Conservation (phyloP, 495 filamentous ascomycete species). For the Viridothelium virens region DNA sequence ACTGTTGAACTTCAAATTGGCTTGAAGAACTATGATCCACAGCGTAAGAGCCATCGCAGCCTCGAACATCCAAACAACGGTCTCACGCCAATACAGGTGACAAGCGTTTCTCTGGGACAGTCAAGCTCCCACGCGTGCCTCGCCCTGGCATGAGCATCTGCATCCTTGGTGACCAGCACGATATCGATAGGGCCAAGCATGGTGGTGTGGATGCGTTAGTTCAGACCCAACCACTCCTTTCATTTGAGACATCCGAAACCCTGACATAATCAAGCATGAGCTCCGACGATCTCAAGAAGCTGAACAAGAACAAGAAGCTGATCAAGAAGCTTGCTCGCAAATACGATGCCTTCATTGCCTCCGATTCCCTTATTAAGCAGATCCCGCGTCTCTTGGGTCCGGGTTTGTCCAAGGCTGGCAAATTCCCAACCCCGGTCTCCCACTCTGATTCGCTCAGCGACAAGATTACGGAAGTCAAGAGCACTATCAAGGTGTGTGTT, state of each 20-base stretch:
- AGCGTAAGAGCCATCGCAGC: slow-evolving; percentile 40
- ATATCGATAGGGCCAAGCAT: slow-evolving; percentile 99
- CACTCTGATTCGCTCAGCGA: slow-evolving; percentile 83
- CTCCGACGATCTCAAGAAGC: slow-evolving; percentile 97
- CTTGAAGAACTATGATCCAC: slow-evolving; percentile 99
- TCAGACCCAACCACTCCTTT: too few relatives aligned
- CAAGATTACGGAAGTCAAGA: slow-evolving; percentile 99
- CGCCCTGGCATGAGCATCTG: slow-evolving; percentile 91
- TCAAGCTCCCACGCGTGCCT: slow-evolving; percentile 83
- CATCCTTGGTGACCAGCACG: slow-evolving; percentile 98
- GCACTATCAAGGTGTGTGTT: slow-evolving; percentile 68
- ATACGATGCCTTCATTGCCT: slow-evolving; percentile 98
- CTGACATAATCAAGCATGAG: slow-evolving; percentile 51
- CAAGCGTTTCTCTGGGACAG: slow-evolving; percentile 99
- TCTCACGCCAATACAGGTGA: slow-evolving; percentile 46
- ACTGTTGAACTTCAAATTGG: slow-evolving; percentile 95
- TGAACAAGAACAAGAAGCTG: slow-evolving; percentile 99
- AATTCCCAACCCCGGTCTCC: slow-evolving; percentile 97
- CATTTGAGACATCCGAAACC: too few relatives aligned
- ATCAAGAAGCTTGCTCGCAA: slow-evolving; percentile 99
- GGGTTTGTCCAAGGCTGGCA: slow-evolving; percentile 97
- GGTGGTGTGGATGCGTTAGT: slow-evolving; percentile 72
- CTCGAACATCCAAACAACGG: not conserved
- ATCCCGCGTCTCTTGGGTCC: slow-evolving; percentile 98
- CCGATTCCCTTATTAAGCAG: slow-evolving; percentile 95